Evolutionary conservation across 1,139 yeast genomes (phyloP).

Genomic region (Saccharomycopsis crataegensis): DNA sequence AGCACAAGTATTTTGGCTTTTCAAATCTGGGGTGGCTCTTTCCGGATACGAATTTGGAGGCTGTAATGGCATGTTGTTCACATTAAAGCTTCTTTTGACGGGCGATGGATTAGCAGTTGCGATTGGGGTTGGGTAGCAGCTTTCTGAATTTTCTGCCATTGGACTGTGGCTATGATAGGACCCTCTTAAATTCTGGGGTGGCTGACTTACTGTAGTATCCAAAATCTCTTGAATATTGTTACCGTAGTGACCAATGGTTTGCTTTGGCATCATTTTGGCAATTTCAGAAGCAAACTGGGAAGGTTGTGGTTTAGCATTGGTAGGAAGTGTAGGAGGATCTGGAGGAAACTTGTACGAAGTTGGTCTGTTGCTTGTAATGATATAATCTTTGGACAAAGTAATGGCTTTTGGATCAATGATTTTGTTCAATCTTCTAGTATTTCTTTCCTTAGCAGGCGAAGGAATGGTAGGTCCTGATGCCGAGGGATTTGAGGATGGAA

Average conservation of each 20-base stretch:
- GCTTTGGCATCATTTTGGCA: not conserved
- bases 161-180: not conserved
- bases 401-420: conserved; percentile 18
- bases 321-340: not conserved
- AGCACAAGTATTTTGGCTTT: not conserved
- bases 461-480: not conserved
- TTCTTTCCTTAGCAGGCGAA: not conserved
- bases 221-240: not conserved
- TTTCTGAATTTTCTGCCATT: not conserved
- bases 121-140: conserved; percentile 7
- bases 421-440: conserved; percentile 2
- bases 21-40: conserved; percentile 11
- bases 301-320: not conserved
- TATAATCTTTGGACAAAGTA: conserved; percentile 17
- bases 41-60: not conserved
- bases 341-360: conserved; percentile 19
- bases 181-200: not conserved
- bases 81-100: conserved; percentile 5
- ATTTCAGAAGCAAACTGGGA: not conserved
- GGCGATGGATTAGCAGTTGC: conserved; percentile 9
- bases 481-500: not conserved
- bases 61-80: conserved; percentile 2
- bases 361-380: conserved; percentile 17
- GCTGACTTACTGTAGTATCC: not conserved
- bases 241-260: not conserved